Conservation (phyloP, 371 early-diverging fungal genomes). For the Blakeslea trispora region DNA sequence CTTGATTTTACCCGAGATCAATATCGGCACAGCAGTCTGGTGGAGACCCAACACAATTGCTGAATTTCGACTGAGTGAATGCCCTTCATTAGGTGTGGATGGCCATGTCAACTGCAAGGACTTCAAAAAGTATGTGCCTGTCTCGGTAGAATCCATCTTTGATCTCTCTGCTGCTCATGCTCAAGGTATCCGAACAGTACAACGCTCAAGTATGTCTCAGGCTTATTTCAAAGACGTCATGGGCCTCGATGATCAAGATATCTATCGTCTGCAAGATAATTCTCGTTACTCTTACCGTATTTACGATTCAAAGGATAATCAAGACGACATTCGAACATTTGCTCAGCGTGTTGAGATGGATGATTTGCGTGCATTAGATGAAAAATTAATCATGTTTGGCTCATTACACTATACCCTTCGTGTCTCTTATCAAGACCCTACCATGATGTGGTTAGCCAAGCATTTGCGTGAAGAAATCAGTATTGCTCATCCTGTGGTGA, state of each 20-base stretch:
- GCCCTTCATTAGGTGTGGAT: conserved; percentile 10
- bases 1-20: conserved; percentile 50
- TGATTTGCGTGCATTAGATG: conserved; percentile 33
- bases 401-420: conserved; percentile 47
- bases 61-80: conserved; percentile 14
- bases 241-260: conserved; percentile 17
- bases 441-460: conserved; percentile 25
- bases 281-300: conserved; percentile 49
- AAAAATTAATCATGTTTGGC: conserved; percentile 49
- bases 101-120: conserved; percentile 27
- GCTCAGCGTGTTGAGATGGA: conserved; percentile 32
- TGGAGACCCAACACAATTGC: conserved; percentile 25
- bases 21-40: conserved; percentile 37
- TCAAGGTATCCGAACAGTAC: conserved; percentile 31
- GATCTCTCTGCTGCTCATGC: conserved; percentile 31
- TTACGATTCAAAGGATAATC: conserved; percentile 36
- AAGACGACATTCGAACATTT: conserved; percentile 24
- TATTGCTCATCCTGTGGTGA: conserved; percentile 40
- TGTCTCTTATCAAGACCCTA: conserved; percentile 25
- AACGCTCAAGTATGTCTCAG: conserved; percentile 34
- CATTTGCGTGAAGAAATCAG: conserved; percentile 30
- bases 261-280: conserved; percentile 36
- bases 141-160: conserved; percentile 39
- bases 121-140: conserved; percentile 43
- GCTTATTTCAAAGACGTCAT: conserved; percentile 25